Conservation (phyloP, 2,329 filamentous ascomycete genomes). For the Sphaerulina musiva region DNA sequence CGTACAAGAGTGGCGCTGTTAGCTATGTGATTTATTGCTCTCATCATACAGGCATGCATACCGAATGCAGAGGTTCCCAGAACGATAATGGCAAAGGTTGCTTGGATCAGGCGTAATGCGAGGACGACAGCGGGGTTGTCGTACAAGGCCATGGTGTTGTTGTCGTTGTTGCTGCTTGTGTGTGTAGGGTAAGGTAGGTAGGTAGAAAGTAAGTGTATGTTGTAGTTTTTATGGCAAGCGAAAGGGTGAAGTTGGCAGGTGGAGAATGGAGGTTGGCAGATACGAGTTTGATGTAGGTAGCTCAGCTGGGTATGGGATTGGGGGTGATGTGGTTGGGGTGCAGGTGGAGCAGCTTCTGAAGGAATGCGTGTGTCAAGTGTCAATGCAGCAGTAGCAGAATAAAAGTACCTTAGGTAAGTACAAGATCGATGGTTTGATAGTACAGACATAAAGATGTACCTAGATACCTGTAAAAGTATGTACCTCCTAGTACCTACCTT, state of each 20-base stretch:
- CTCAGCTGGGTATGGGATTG: too few species aligned
- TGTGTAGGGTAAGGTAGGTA: neutral
- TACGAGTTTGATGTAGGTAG: too few species aligned
- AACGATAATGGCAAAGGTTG: constrained; percentile 63
- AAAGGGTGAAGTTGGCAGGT: too few species aligned
- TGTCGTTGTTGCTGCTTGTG: neutral
- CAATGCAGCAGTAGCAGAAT: too few species aligned
- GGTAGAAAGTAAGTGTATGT: neutral
- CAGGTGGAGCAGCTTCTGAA: too few species aligned
- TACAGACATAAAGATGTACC: too few species aligned
- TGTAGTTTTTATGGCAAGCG: too few species aligned
- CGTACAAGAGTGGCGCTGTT: constrained; percentile 20
- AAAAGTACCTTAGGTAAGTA: neutral
- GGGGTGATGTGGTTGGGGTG: too few species aligned
- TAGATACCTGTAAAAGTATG: too few species aligned
- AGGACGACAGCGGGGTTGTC: constrained; percentile 39
- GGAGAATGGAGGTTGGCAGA: too few species aligned
- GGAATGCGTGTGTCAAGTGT: too few species aligned
- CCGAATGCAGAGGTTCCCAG: constrained; percentile 69
- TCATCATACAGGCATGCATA: constrained; percentile 36
- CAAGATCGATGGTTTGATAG: neutral
- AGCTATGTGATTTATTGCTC: neutral
- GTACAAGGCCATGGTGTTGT: constrained; percentile 1
- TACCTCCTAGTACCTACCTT: too few species aligned
- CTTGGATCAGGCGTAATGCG: constrained; percentile 61